These are phyloP conservation scores for Plasmopara viticola DNA, from an alignment of 352 stramenopile genomes.

Conservation along the genomic window DNA sequence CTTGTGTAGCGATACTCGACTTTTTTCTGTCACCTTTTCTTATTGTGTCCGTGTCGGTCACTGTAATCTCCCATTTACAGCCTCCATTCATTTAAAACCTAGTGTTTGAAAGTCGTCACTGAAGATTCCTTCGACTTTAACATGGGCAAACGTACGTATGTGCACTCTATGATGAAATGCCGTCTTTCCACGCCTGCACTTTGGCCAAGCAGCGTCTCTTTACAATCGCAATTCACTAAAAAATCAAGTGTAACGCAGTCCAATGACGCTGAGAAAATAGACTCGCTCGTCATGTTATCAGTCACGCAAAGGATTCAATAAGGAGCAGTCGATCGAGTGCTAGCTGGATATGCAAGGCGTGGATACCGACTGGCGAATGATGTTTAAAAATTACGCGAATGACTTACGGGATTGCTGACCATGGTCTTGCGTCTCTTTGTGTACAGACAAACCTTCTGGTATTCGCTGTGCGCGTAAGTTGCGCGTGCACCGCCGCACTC, in stretches of 20 bases:
- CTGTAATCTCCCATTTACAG: conserved; percentile 20
- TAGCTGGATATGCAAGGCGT: not conserved
- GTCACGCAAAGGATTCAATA: not conserved
- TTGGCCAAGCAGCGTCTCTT: conserved; percentile 1
- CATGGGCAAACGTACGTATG: conserved; percentile 81
- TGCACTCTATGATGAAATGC: not conserved
- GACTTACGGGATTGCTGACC: conserved; percentile 5
- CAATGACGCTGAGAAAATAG: not conserved
- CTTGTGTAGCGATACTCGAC: no score
- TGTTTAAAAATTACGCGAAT: not conserved
- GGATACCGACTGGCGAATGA: not conserved
- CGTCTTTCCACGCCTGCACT: conserved; percentile 2
- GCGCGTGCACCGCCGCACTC: conserved; percentile 95
- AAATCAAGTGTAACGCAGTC: not conserved
- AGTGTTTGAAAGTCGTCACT: conserved; percentile 17
- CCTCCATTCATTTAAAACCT: conserved; percentile 41
- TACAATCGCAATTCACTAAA: not conserved
- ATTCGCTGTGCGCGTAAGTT: conserved; percentile 99
- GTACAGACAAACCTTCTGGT: conserved; percentile 96
- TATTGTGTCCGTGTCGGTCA: conserved; percentile 29
- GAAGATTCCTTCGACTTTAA: conserved; percentile 78
- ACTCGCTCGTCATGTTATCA: no score
- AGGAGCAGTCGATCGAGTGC: not conserved
- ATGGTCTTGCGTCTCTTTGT: not conserved
- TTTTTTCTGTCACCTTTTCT: not conserved